phyloP scores from a whole-genome alignment of 257 asterid genomes.

The Salvia rosmarinus region DNA sequence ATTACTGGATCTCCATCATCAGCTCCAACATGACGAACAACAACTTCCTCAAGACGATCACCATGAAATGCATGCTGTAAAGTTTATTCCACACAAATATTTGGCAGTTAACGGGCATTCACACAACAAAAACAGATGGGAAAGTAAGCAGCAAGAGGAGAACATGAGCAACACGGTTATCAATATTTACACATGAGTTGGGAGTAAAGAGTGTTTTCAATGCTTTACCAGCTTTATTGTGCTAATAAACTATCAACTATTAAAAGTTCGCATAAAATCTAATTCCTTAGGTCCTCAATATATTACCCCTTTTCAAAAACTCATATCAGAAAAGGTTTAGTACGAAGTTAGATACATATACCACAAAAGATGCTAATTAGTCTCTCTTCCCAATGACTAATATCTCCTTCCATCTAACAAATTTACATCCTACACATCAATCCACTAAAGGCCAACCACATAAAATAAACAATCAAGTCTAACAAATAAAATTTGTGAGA shows the following conservation, averaged over 20 bases:
- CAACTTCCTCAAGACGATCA: slow-evolving; percentile 83
- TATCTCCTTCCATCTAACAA: neutral
- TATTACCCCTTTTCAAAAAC: too few species aligned
- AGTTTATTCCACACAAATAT: slow-evolving; percentile 27
- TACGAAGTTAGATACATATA: too few species aligned
- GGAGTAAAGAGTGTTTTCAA: neutral
- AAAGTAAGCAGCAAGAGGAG: neutral
- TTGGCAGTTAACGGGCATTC: slow-evolving; percentile 28
- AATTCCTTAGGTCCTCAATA: too few species aligned
- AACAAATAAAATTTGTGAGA: neutral
- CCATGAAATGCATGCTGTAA: slow-evolving; percentile 78
- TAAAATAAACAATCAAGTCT: neutral
- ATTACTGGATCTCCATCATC: slow-evolving; percentile 70
- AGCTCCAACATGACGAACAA: slow-evolving; percentile 65
- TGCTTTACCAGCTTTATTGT: neutral
- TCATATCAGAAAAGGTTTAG: too few species aligned
- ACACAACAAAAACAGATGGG: neutral
- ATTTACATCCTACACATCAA: neutral
- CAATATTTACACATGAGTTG: neutral
- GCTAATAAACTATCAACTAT: neutral
- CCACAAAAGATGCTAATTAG: too few species aligned
- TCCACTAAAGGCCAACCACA: neutral
- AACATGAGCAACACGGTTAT: neutral
- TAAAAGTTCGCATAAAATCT: neutral
- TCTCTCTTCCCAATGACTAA: neutral